These are phyloP conservation scores for Triglochin maritima DNA, from an alignment of 106 monocot genomes.

Conservation along the genomic window DNA sequence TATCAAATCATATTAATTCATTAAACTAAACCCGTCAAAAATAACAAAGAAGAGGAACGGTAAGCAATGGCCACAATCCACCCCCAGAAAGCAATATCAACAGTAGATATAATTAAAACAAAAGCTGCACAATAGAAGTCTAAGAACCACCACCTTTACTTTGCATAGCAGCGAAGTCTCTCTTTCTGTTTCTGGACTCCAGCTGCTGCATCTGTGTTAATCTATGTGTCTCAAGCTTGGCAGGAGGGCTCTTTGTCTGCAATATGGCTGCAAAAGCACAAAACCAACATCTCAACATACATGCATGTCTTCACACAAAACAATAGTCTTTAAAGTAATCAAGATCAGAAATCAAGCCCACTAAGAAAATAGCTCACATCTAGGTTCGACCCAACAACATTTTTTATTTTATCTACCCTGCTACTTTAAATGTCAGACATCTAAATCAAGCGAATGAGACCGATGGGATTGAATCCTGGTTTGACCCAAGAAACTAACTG, in stretches of 20 bases:
- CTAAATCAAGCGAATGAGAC: no score
- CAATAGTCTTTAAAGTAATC: no score
- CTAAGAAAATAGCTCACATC: no score
- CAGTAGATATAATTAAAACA: background rate
- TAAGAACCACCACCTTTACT: conserved; percentile 14
- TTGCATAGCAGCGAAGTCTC: conserved; percentile 7
- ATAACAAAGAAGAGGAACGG: background rate
- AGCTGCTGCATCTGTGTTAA: background rate
- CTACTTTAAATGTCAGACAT: no score
- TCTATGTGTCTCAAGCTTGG: conserved; percentile 25
- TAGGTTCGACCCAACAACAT: no score
- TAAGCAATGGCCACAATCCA: background rate
- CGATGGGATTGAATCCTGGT: no score
- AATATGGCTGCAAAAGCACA: conserved; percentile 19
- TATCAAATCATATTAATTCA: no score
- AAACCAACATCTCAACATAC: background rate
- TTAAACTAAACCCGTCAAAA: no score
- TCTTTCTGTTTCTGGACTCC: conserved; percentile 4
- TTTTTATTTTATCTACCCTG: no score
- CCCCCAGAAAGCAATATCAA: background rate
- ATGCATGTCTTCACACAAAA: no score
- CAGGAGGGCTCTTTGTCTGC: conserved; percentile 31
- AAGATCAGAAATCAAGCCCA: no score
- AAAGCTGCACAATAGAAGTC: background rate
- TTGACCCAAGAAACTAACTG: no score